These are phyloP conservation scores for Diaporthe ampelina DNA, from an alignment of 2,329 filamentous ascomycete genomes.

Conservation along the genomic window DNA sequence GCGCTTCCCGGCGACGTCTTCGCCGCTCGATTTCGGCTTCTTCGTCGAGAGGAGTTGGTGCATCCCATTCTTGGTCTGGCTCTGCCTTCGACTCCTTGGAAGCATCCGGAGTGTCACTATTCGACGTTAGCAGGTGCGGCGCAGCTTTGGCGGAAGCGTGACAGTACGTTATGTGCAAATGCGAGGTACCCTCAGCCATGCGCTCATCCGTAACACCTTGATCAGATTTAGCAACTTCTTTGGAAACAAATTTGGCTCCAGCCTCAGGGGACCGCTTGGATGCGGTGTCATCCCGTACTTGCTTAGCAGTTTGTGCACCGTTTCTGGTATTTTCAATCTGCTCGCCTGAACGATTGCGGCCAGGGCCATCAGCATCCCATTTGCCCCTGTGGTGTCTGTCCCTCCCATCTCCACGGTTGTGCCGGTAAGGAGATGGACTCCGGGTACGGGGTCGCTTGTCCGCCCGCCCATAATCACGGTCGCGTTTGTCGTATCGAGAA, in stretches of 20 bases:
- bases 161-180: slow-evolving; percentile 54
- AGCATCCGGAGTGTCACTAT: slow-evolving; percentile 28
- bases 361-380: slow-evolving; percentile 45
- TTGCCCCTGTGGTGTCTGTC: slow-evolving; percentile 47
- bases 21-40: slow-evolving; percentile 87
- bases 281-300: slow-evolving; percentile 69
- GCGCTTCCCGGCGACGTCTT: slow-evolving; percentile 85
- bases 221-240: slow-evolving; percentile 77
- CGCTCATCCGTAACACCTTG: slow-evolving; percentile 69
- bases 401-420: slow-evolving; percentile 46
- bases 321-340: slow-evolving; percentile 55
- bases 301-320: slow-evolving; percentile 62
- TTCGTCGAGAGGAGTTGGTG: slow-evolving; percentile 79
- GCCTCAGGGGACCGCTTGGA: slow-evolving; percentile 74
- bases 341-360: slow-evolving; percentile 48
- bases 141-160: slow-evolving; percentile 16
- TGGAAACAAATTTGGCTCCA: slow-evolving; percentile 70
- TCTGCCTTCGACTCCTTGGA: slow-evolving; percentile 34
- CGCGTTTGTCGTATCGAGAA: slow-evolving; percentile 65
- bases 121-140: slow-evolving; percentile 17
- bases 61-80: slow-evolving; percentile 59
- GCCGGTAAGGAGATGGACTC: slow-evolving; percentile 46
- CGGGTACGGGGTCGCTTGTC: slow-evolving; percentile 50
- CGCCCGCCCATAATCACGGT: slow-evolving; percentile 52
- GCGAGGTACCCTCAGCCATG: slow-evolving; percentile 47